Evolutionary conservation across 2,329 filamentous ascomycete species (phyloP), one percentile per base, ranked within the genome.

Genomic region (Ceratocystis papillata): DNA sequence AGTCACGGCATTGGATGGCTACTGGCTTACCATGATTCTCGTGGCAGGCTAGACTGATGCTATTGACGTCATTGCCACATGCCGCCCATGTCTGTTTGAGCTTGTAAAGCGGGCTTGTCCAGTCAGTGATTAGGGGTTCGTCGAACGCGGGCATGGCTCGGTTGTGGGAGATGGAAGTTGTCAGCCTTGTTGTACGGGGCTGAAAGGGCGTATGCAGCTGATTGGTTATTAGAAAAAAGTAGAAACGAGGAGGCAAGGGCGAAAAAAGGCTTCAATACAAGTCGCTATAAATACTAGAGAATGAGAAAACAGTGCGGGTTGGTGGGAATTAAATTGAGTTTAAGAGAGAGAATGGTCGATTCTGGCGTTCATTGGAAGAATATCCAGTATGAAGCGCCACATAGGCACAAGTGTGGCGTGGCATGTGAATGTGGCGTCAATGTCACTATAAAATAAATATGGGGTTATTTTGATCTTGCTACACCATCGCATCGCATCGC

Each of bases 1-100:
- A 83, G 28, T 76, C 73, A 8, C 76, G 70, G 70, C 81, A 84
- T 57, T 81, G 76, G 6, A 75, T 69, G 15, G 80, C 73, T 62
- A 78, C 75, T 55, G 70, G 71, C 69, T 78, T 78, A 53, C 72
- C 74, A 69, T 80, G 80, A 17, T 78, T 74, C 41, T 73, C 72
- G 25, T 71, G 70, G 71, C 81, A 83, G n/a, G 73, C 71, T 20
- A 71, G 70, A 68, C 76, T 78, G 68, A 82, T 75, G 3, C 72
- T 73, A 41, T 76, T 72, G 22, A 81, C 73, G 65, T 79, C 77
- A 17, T 76, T 72, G 48, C 74, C 72, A 68, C 79, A 79, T 53
- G 74, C 72, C n/a, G 37, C 46, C 65, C 68, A 68, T 17, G 65
- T 60, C 15, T 67, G 60, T 60, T 68, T 53, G 28, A 67, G 66